Evolutionary conservation across 169 alveolate genomes (phyloP).

Genomic region (Plasmodium sp.): DNA sequence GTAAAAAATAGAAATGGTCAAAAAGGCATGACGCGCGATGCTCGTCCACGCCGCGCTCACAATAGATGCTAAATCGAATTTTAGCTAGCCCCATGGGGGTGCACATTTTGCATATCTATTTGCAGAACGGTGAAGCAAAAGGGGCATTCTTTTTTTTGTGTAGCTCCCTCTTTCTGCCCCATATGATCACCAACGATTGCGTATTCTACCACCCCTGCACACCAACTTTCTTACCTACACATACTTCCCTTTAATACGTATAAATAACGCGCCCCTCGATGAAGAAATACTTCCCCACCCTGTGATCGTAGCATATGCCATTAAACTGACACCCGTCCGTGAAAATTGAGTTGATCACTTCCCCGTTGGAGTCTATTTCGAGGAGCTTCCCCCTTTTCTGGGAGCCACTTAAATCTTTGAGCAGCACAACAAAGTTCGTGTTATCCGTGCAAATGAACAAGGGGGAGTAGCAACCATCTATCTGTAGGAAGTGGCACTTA

Average conservation of each 20-base stretch:
- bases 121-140: not conserved
- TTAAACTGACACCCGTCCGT: slow-evolving; percentile 53
- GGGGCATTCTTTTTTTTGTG: not conserved
- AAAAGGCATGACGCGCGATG: not conserved
- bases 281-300: slow-evolving; percentile 36
- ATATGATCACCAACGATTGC: not conserved
- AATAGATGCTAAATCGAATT: not conserved
- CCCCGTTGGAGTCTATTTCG: slow-evolving; percentile 52
- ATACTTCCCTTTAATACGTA: slow-evolving; percentile 1
- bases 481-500: slow-evolving; percentile 13
- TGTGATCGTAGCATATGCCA: slow-evolving; percentile 70
- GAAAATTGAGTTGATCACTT: slow-evolving; percentile 47
- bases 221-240: not conserved
- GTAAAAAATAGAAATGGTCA: not conserved
- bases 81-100: not conserved
- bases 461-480: slow-evolving; percentile 65
- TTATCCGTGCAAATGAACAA: slow-evolving; percentile 63
- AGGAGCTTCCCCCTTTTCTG: slow-evolving; percentile 44
- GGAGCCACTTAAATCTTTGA: slow-evolving; percentile 72
- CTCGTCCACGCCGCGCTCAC: not conserved
- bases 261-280: slow-evolving; percentile 61
- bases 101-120: not conserved
- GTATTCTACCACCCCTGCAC: not conserved
- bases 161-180: not conserved
- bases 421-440: slow-evolving; percentile 28